A percentile compares a stretch with the other conserved stretches of the same genome.
Conservation (phyloP, 208 protist genomes). For the Crithidia thermophila region DNA sequence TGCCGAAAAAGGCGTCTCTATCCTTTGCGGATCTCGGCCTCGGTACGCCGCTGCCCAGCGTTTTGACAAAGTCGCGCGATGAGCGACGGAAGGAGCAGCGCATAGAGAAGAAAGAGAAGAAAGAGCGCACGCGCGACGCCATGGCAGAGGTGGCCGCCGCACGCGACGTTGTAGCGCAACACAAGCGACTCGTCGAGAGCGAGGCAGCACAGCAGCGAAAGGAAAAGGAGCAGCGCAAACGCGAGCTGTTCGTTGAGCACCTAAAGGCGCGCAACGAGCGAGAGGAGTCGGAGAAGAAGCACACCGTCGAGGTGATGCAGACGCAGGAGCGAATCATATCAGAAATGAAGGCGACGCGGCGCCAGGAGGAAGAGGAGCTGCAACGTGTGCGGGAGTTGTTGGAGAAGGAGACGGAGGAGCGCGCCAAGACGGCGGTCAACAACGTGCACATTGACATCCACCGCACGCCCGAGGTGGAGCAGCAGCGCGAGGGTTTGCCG, state of each 20-base stretch:
- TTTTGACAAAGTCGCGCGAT: constrained; percentile 59
- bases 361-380: constrained; percentile 30
- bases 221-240: constrained; percentile 69
- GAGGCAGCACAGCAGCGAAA: constrained; percentile 45
- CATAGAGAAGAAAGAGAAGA: constrained; percentile 76
- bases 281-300: constrained; percentile 42
- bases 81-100: constrained; percentile 62
- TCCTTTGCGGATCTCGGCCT: constrained; percentile 85
- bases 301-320: constrained; percentile 31
- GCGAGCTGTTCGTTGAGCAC: constrained; percentile 61
- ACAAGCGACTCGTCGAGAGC: constrained; percentile 60
- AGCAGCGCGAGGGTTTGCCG: constrained; percentile 71
- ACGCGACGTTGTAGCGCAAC: constrained; percentile 57
- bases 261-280: constrained; percentile 51
- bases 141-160: constrained; percentile 52
- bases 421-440: constrained; percentile 39
- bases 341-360: constrained; percentile 25
- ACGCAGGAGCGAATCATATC: constrained; percentile 57
- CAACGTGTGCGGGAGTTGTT: constrained; percentile 28
- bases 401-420: constrained; percentile 41
- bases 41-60: constrained; percentile 62
- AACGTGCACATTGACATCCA: constrained; percentile 73
- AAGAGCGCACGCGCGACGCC: constrained; percentile 57
- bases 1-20: constrained; percentile 60
- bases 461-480: constrained; percentile 58